phyloP scores from a whole-genome alignment of 192 early-diverging fungal species.

The Coemansia pectinata region DNA sequence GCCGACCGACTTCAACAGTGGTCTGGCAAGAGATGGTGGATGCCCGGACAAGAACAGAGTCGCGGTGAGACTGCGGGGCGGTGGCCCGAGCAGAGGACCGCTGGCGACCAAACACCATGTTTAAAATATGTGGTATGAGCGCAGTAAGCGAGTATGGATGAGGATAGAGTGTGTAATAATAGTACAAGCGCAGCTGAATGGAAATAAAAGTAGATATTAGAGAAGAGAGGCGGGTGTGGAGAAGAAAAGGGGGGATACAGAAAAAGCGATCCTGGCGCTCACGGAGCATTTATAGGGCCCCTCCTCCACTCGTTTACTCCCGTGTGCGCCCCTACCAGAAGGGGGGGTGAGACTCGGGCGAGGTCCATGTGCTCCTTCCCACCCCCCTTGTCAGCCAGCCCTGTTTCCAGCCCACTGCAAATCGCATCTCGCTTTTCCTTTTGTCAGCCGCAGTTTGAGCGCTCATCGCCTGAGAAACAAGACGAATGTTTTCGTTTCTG shows the following conservation, averaged over 20 bases:
- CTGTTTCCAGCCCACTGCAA: neutral
- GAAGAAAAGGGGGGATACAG: neutral
- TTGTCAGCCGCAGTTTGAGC: neutral
- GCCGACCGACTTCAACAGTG: neutral
- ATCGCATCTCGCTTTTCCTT: neutral
- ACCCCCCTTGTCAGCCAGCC: neutral
- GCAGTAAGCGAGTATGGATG: neutral
- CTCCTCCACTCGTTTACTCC: neutral
- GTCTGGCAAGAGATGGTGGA: slow-evolving; percentile 2
- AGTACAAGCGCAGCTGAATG: neutral
- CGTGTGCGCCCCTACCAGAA: neutral
- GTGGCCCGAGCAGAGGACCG: slow-evolving; percentile 1
- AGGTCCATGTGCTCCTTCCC: neutral
- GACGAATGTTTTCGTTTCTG: neutral
- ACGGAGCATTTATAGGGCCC: slow-evolving; percentile 1
- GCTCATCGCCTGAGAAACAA: neutral
- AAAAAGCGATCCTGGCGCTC: neutral
- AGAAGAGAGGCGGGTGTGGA: neutral
- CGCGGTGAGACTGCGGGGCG: neutral
- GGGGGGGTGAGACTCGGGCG: slow-evolving; percentile 1
- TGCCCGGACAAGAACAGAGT: slow-evolving; percentile 6
- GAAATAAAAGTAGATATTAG: neutral
- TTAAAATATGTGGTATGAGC: neutral
- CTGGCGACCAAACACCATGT: slow-evolving; percentile 6
- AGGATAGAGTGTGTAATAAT: neutral